Base-by-base conservation (phyloP, 352 stramenopile genomes). In the Phytopythium cucurbitacearum region DNA sequence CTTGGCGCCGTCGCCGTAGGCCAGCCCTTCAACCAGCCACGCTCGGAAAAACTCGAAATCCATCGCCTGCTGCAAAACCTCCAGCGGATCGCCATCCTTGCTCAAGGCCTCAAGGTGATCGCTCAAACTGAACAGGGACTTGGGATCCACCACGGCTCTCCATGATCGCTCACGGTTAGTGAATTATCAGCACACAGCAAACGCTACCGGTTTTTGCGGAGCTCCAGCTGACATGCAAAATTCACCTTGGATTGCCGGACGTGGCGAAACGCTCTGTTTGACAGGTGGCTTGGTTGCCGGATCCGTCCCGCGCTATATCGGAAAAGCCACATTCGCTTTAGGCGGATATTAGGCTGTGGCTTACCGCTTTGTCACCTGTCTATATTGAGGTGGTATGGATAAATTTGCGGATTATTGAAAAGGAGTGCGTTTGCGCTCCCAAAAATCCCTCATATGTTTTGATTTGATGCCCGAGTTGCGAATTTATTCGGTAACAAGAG, bases 391-490 rank as follows among this genome's bases (percentile, higher is more conserved):
- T 47, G 41, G 41, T 47, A 47, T 47, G 41, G 41, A 47, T 47
- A 47, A 47, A 47, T 47, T 47, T 47, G 41, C 41, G 41, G 41
- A 47, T 47, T 47, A 47, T 47, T 47, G 41, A 47, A 47, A 47
- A 47, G 41, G 41, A 47, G 41, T 47, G 41, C 41, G 41, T 47
- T 47, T 47, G 41, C 41, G 41, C 41, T 47, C 41, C 41, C 41
- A 47, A 47, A 47, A 47, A 47, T 47, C 41, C 41, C 41, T 47
- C 41, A 47, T 47, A 47, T 47, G 41, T 47, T 47, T 47, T 47
- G 41, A 47, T 47, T 47, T 47, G 41, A 47, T 47, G 41, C 41
- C 41, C 41, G 41, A 47, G 41, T 47, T 47, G 41, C 41, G 41
- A 47, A 47, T 47, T 47, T 47, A 47, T 47, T 47, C 41, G 41